phyloP scores from a whole-genome alignment of 768 basidiomycete genomes.

The Phlegmacium glaucopus region DNA sequence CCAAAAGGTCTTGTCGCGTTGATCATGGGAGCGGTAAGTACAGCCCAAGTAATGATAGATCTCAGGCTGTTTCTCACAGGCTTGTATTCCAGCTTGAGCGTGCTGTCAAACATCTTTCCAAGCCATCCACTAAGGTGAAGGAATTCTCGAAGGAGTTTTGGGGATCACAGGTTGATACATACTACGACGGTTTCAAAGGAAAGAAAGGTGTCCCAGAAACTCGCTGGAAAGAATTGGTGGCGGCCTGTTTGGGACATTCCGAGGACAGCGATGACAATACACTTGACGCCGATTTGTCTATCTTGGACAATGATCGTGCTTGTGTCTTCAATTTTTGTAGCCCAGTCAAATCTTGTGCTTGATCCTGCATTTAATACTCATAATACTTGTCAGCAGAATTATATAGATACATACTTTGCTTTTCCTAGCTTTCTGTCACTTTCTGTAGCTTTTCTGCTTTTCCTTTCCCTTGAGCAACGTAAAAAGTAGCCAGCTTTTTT shows the following conservation, averaged over 20 bases:
- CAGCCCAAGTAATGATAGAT: background rate
- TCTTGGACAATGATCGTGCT: background rate
- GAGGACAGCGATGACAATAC: background rate
- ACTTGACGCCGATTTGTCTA: constrained; percentile 6
- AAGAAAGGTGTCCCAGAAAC: no score
- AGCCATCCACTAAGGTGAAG: background rate
- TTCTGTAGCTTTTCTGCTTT: no score
- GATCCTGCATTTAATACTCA: background rate
- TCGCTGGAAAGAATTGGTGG: constrained; percentile 1
- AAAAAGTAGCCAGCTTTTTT: no score
- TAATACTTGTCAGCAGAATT: no score
- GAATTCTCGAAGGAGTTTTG: constrained; percentile 12
- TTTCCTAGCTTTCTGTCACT: no score
- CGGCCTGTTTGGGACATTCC: background rate
- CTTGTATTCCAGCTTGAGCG: constrained; percentile 12
- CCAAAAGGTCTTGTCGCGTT: constrained; percentile 13
- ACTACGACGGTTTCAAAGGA: constrained; percentile 5
- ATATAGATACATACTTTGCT: no score
- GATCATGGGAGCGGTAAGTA: constrained; percentile 14
- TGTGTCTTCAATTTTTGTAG: constrained; percentile 10
- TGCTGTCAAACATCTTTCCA: constrained; percentile 7
- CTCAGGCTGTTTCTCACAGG: background rate
- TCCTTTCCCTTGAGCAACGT: no score
- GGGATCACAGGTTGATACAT: constrained; percentile 3
- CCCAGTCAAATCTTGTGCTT: constrained; percentile 1